Evolutionary conservation across 73 alveolate genomes (phyloP).

Genomic region (Tetrahymena borealis): DNA sequence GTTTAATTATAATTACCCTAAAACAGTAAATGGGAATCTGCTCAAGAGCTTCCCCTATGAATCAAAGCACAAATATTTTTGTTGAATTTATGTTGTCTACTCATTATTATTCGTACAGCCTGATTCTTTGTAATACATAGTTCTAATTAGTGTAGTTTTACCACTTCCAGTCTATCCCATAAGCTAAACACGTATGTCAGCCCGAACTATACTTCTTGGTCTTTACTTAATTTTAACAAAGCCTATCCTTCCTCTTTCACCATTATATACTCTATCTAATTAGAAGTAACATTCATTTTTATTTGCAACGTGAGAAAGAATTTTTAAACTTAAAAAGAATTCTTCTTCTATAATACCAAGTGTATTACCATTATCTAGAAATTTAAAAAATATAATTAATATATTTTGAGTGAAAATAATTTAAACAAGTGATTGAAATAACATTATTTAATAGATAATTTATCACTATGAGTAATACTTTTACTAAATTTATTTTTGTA

Average conservation of each 20-base stretch:
- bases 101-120: not conserved
- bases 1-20: not conserved
- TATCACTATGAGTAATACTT: not conserved
- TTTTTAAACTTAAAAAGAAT: not conserved
- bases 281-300: not conserved
- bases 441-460: not conserved
- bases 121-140: not conserved
- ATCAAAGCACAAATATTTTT: not conserved
- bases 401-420: not conserved
- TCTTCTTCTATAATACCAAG: not conserved
- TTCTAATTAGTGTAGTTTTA: not conserved
- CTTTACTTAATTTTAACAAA: not conserved
- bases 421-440: not conserved
- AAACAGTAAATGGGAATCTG: not conserved
- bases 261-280: not conserved
- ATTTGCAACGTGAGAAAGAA: not conserved
- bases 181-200: not conserved
- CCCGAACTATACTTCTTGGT: not conserved
- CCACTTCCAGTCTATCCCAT: constrained; percentile 2
- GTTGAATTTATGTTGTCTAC: not conserved
- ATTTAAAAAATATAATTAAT: not conserved
- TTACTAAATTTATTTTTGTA: not conserved
- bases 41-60: not conserved
- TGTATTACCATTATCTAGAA: not conserved
- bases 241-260: not conserved